Evolutionary conservation across 2,329 filamentous ascomycete genomes (phyloP), one percentile per base, ranked within the genome.

Genomic region (Aureobasidium namibiae): DNA sequence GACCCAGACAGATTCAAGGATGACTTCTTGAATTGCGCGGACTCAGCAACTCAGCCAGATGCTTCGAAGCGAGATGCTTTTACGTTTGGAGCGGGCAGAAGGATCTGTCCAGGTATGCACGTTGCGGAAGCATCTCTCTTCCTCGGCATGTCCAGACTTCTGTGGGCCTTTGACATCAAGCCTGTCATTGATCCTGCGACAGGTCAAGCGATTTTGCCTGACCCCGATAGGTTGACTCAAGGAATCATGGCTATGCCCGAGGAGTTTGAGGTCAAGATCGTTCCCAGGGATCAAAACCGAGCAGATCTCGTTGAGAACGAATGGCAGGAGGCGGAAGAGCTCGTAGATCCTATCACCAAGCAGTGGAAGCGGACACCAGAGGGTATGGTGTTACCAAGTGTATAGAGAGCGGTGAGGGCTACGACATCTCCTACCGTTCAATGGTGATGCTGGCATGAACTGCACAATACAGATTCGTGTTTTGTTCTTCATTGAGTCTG

Each of bases 51-150:
- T 0, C 70, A 76, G 24, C 62, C 72, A 0, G 73, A 77, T 59
- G 68, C 70, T 0, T 68, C 70, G 0, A 73, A 80, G 64, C 73
- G 80, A 14, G 80, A 82, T 53, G 75, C 79, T 8, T 83, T 80
- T 67, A 76, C 74, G 0, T 85, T 82, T 58, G 82, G 82, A 18
- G 78, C 77, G 11, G 82, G 82, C 1, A 73, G 82, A 5, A 74
- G 82, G 24, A 76, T 84, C 41, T 86, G 83, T 66, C 81, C 78
- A 2, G 83, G 82, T 0, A 79, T 81, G 31, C 78, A 82, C 56
- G 72, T 84, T 2, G 80, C 79, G 0, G 76, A 31, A 80, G 61
- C 75, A 75, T 7, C 72, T 11, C 63, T 82, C 16, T 80, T 78
- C 63, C 69, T 82, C 13, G 74, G 68, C 13, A 75, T 81, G 33